Evolutionary conservation across 1,139 yeast genomes (phyloP).

Genomic region (Nakaseomyces nivariensis): DNA sequence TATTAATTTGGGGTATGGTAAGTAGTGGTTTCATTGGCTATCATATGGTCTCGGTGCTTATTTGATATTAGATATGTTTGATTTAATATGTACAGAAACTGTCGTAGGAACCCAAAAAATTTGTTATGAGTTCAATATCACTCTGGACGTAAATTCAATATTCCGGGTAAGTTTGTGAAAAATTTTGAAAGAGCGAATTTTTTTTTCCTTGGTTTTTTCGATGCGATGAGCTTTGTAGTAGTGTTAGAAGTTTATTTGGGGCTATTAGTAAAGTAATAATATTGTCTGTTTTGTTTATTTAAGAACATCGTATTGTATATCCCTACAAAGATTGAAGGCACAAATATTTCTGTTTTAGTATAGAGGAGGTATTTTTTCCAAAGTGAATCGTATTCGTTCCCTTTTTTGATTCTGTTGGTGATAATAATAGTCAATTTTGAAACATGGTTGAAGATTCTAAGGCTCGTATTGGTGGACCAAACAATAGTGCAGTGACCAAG

Average conservation of each 20-base stretch:
- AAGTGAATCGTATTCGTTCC: not conserved
- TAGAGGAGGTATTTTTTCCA: not conserved
- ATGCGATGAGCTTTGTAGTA: not conserved
- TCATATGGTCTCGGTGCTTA: no score
- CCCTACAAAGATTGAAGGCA: no score
- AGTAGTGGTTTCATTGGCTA: no score
- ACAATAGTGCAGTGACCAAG: conserved; percentile 73
- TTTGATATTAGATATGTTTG: no score
- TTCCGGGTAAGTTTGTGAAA: not conserved
- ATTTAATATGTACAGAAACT: no score
- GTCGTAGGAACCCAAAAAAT: no score
- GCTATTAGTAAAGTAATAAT: not conserved
- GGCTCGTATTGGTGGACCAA: conserved; percentile 71
- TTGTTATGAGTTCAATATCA: no score
- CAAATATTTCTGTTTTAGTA: not conserved
- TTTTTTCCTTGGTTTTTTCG: not conserved
- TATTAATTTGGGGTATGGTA: no score
- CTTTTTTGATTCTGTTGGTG: not conserved
- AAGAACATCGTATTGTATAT: not conserved
- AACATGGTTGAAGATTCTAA: conserved; percentile 38
- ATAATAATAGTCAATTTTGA: not conserved
- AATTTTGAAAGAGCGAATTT: not conserved
- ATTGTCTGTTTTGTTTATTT: not conserved
- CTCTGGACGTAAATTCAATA: not conserved
- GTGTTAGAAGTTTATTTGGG: not conserved